These are phyloP conservation scores for Neospermospora avenae DNA, from an alignment of 2,329 filamentous ascomycete species.

Conservation along the genomic window DNA sequence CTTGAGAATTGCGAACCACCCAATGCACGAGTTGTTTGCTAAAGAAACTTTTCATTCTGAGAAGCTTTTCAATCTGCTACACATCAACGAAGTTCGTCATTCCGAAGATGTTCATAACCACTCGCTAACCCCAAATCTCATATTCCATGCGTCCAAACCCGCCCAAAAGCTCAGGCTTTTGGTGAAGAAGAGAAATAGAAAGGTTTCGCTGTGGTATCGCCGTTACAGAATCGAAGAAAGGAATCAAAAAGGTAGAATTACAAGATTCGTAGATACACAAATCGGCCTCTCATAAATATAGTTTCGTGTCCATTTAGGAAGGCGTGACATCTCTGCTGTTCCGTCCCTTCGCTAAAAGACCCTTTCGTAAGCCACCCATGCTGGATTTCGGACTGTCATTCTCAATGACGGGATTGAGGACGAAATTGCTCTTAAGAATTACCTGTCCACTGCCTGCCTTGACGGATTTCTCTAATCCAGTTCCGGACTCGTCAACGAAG, in stretches of 20 bases:
- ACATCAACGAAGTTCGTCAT: not conserved
- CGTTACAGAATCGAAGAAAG: not conserved
- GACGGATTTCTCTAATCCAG: conserved; percentile 68
- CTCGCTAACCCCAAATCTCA: not conserved
- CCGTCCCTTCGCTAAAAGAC: conserved; percentile 50
- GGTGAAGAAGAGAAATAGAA: not conserved
- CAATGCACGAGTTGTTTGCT: not conserved
- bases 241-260: not conserved
- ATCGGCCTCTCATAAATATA: not conserved
- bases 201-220: conserved; percentile 11
- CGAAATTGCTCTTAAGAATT: conserved; percentile 70
- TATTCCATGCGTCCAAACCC: not conserved
- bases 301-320: conserved; percentile 6
- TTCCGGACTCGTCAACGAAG: conserved; percentile 79
- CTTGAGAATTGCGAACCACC: not conserved
- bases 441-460: conserved; percentile 71
- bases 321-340: conserved; percentile 44
- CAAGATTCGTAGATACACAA: not conserved
- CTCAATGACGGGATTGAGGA: conserved; percentile 42
- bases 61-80: not conserved
- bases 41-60: no score
- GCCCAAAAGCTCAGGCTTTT: not conserved
- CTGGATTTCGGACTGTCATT: conserved; percentile 44
- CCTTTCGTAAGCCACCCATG: conserved; percentile 43
- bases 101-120: not conserved